These are phyloP conservation scores for Narthecium ossifragum DNA, from an alignment of 106 monocot species.

Conservation along the genomic window DNA sequence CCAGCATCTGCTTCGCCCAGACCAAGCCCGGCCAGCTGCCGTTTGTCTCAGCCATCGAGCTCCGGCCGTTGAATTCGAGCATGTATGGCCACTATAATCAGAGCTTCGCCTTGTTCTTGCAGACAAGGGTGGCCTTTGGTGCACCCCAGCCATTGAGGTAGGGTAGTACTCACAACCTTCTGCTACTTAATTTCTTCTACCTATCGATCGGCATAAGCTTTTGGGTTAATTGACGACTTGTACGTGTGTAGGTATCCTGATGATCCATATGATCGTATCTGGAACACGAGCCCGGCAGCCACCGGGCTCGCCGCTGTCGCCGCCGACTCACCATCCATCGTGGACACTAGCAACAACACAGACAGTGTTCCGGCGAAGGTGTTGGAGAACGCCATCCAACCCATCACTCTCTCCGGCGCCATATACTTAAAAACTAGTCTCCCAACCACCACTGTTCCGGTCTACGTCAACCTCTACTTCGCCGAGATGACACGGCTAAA, in stretches of 20 bases:
- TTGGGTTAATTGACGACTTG: too few species aligned
- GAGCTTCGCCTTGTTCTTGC: not conserved
- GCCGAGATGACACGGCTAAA: not conserved
- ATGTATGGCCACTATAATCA: not conserved
- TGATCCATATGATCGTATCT: constrained; percentile 5
- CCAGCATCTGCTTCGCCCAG: constrained; percentile 1
- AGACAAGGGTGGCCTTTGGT: constrained; percentile 8
- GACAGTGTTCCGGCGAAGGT: not conserved
- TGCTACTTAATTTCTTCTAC: too few species aligned
- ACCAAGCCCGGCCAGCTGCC: not conserved
- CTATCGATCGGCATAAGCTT: too few species aligned
- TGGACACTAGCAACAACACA: not conserved
- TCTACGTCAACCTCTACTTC: constrained; percentile 6
- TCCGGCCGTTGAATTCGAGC: constrained; percentile 2
- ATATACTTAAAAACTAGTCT: not conserved
- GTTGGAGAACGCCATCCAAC: constrained; percentile 8
- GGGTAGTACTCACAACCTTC: not conserved
- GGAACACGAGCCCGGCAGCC: not conserved
- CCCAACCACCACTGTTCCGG: not conserved
- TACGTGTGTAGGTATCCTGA: constrained; percentile 4
- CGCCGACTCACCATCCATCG: not conserved
- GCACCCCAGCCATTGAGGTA: not conserved
- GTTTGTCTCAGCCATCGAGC: constrained; percentile 10
- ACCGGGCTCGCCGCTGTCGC: not conserved
- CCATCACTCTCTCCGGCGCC: not conserved